These are phyloP conservation scores for Kregervanrija delftensis DNA, from an alignment of 805 yeast species.

Conservation along the genomic window DNA sequence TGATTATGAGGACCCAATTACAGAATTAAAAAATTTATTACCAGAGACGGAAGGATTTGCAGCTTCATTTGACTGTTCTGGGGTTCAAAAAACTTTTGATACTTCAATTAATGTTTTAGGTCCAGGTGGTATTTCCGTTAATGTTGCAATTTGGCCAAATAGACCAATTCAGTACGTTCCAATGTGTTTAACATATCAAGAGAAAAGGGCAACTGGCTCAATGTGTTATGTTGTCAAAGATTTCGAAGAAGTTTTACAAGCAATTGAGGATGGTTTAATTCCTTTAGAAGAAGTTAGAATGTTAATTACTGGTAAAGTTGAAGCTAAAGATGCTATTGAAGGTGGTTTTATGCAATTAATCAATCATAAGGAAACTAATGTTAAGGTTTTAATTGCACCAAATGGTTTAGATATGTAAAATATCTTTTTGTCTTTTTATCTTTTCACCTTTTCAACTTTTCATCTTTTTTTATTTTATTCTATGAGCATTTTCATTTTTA, in stretches of 20 bases:
- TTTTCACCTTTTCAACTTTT: not conserved
- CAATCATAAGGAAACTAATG: slow-evolving; percentile 46
- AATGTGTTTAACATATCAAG: slow-evolving; percentile 49
- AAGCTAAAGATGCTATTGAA: slow-evolving; percentile 43
- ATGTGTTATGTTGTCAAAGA: slow-evolving; percentile 54
- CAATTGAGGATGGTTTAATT: slow-evolving; percentile 42
- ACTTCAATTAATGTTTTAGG: slow-evolving; percentile 44
- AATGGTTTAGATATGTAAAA: slow-evolving; percentile 20
- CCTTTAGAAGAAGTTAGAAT: slow-evolving; percentile 35
- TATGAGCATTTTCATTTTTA: not conserved
- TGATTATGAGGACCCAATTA: slow-evolving; percentile 31
- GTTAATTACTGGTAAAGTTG: slow-evolving; percentile 48
- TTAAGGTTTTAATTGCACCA: slow-evolving; percentile 49
- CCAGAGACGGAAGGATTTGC: slow-evolving; percentile 40
- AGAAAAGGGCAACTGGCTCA: slow-evolving; percentile 51
- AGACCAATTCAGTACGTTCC: slow-evolving; percentile 43
- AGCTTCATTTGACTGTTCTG: slow-evolving; percentile 48
- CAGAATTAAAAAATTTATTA: slow-evolving; percentile 30
- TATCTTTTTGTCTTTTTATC: not conserved
- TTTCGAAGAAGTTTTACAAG: slow-evolving; percentile 48
- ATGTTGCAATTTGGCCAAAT: slow-evolving; percentile 61
- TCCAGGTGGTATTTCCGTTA: slow-evolving; percentile 52
- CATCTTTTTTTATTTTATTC: not conserved
- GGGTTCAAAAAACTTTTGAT: slow-evolving; percentile 45
- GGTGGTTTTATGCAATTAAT: slow-evolving; percentile 47